Percentiles rank a stretch among this genome's conserved stretches.
Evolutionary conservation across 2,329 filamentous ascomycete genomes (phyloP).

Genomic region (Claviceps purpurea): DNA sequence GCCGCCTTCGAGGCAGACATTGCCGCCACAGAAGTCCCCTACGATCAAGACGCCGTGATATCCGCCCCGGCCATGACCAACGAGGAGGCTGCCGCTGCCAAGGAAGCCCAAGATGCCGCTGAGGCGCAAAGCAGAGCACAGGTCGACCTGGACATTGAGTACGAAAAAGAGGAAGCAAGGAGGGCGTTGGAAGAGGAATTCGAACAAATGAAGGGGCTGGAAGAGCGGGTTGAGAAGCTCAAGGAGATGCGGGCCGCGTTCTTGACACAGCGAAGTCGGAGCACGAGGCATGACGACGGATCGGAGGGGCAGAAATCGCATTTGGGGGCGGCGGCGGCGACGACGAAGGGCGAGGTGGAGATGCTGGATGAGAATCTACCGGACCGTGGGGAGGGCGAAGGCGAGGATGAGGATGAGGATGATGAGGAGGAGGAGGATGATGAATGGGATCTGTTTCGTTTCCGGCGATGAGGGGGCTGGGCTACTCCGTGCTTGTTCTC

Average conservation of each 20-base stretch:
- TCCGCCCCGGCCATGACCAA: constrained; percentile 55
- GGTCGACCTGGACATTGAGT: constrained; percentile 42
- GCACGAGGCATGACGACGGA: constrained; percentile 13
- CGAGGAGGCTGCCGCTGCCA: constrained; percentile 45
- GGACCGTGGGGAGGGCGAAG: constrained; percentile 11
- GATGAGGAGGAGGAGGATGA: constrained; percentile 36
- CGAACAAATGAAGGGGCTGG: constrained; percentile 70
- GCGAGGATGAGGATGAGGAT: constrained; percentile 30
- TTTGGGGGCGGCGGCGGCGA: constrained; percentile 6
- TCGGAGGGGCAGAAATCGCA: constrained; percentile 13
- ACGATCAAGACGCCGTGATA: constrained; percentile 43
- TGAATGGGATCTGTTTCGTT: constrained; percentile 49
- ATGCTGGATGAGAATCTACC: constrained; percentile 4
- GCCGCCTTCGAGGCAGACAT: constrained; percentile 79
- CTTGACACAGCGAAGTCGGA: constrained; percentile 25
- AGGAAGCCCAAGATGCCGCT: constrained; percentile 35
- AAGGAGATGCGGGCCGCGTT: constrained; percentile 61
- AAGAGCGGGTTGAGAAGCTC: constrained; percentile 53
- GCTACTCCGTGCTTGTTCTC: neutral
- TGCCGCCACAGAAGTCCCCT: constrained; percentile 30
- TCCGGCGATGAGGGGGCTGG: constrained; percentile 14
- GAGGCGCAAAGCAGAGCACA: constrained; percentile 39
- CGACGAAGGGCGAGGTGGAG: neutral
- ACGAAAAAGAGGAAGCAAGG: constrained; percentile 63
- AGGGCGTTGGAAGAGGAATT: constrained; percentile 64